A percentile compares a stretch with the other conserved stretches of the same genome.
Conservation (phyloP, 345 rosid species). For the Noccaea caerulescens region DNA sequence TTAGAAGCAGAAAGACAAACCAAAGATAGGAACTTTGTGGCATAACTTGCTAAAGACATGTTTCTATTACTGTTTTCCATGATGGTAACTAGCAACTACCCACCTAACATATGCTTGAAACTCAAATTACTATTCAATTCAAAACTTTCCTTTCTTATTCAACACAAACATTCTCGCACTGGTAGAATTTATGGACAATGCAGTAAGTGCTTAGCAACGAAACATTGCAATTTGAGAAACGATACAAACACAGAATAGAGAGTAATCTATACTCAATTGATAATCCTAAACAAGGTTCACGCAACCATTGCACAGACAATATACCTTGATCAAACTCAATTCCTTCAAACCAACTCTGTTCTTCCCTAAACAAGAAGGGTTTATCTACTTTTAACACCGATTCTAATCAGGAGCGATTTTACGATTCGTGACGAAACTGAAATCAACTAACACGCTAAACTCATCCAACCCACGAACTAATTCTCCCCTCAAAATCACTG, state of each 20-base stretch:
- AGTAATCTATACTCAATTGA: constrained; percentile 21
- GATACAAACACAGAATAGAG: constrained; percentile 15
- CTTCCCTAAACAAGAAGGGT: not conserved
- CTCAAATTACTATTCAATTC: constrained; percentile 10
- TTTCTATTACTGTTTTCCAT: constrained; percentile 6
- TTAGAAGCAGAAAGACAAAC: constrained; percentile 13
- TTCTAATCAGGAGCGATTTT: constrained; percentile 1
- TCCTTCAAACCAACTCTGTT: constrained; percentile 21
- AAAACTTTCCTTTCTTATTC: not conserved
- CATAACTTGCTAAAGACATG: constrained; percentile 4
- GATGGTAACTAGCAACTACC: not conserved
- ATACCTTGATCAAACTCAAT: constrained; percentile 25
- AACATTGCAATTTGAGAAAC: constrained; percentile 16
- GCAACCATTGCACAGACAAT: constrained; percentile 7
- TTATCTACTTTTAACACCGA: constrained; percentile 14
- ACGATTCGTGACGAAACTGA: constrained; percentile 11
- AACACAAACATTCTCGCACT: constrained; percentile 17
- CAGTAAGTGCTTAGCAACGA: constrained; percentile 9
- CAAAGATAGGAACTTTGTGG: not conserved
- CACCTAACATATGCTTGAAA: not conserved
- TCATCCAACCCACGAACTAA: constrained; percentile 26
- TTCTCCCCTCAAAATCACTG: constrained; percentile 12
- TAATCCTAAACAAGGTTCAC: constrained; percentile 3
- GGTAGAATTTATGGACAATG: constrained; percentile 11
- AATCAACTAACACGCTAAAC: constrained; percentile 9